These are phyloP conservation scores for Globisporangium mamillatum DNA, from an alignment of 352 stramenopile genomes.

Conservation along the genomic window DNA sequence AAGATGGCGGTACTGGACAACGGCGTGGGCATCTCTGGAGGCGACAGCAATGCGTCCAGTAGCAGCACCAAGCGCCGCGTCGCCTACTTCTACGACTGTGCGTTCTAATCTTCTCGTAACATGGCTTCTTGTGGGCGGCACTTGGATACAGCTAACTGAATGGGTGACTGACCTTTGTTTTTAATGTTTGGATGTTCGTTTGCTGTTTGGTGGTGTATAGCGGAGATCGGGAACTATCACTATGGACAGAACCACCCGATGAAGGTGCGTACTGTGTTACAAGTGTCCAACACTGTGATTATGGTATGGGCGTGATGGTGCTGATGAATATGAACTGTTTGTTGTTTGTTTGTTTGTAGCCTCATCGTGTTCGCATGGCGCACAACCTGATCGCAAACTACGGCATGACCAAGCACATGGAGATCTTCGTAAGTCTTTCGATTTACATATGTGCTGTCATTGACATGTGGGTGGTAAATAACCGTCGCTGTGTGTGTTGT, in stretches of 20 bases:
- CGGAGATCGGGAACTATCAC: slow-evolving; percentile 98
- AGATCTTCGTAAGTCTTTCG: slow-evolving; percentile 91
- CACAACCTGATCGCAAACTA: slow-evolving; percentile 99
- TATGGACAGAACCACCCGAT: slow-evolving; percentile 95
- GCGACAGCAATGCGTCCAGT: slow-evolving; percentile 20
- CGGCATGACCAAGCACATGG: slow-evolving; percentile 98
- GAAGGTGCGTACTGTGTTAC: slow-evolving; percentile 47
- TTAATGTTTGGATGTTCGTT: background rate
- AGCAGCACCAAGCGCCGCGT: slow-evolving; percentile 68
- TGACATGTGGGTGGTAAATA: background rate
- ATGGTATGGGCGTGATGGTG: background rate
- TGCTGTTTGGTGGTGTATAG: slow-evolving; percentile 28
- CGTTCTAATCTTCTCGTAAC: background rate
- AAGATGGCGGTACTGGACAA: slow-evolving; percentile 21
- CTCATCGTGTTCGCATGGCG: slow-evolving; percentile 98
- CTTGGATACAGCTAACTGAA: background rate
- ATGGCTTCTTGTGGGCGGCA: background rate
- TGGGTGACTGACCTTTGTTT: background rate
- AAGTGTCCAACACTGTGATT: background rate
- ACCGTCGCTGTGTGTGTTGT: background rate
- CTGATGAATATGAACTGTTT: background rate
- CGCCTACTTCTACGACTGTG: slow-evolving; percentile 90
- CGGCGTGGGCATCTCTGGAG: background rate
- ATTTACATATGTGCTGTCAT: background rate
- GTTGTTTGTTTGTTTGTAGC: slow-evolving; percentile 40